Base-by-base conservation (phyloP, 1,284 basidiomycete species). In the Tylopilus microsporus region DNA sequence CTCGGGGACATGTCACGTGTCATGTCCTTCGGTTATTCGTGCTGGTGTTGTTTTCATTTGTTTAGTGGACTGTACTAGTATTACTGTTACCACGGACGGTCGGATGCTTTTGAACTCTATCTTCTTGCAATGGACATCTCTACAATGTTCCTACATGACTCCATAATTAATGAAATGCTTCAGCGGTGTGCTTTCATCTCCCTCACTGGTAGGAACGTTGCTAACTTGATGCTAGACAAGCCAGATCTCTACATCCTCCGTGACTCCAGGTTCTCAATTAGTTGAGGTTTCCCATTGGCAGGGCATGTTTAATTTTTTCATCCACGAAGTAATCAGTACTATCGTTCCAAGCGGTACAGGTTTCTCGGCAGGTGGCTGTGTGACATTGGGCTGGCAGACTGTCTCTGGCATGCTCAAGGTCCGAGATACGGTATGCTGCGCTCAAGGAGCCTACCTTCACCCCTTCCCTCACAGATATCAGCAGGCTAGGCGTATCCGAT, bases 391-490 rank as follows among this genome's bases (percentile, higher is more conserved):
- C 61, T 65, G 25, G 60, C 55, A 57, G 60, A 57, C 63, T 63
- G 13, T 13, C 60, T 59, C 37, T 32, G 39, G 57, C 5, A 66
- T 68, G 65, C 5, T 56, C 47, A 43, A 61, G 62, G 4, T 34
- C 63, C 12, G 55, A n/a, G 32, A 54, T 7, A 30, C 30, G 30
- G 30, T 32, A 32, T 34, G 37, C 46, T 4, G 41, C 39, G 41
- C 60, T 52, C 5, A 19, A 48, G 47, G 51, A 42, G 19, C 69
- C 62, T 4, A 51, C 70, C 3, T 67, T 67, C 5, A 71, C 72
- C 12, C 76, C 79, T 12, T 76, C 79, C 2, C 77, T 87, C 51
- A 82, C 83, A 55, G 82, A 84, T 69, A 78, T 89, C 57, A 86
- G 84, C 75, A 81, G 87, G 60, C 75, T 87, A 3, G 82, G 80